A percentile compares a stretch with the other conserved stretches of the same genome.
phyloP scores from a whole-genome alignment of 371 early-diverging fungal genomes.

The Funneliformis caledonium region DNA sequence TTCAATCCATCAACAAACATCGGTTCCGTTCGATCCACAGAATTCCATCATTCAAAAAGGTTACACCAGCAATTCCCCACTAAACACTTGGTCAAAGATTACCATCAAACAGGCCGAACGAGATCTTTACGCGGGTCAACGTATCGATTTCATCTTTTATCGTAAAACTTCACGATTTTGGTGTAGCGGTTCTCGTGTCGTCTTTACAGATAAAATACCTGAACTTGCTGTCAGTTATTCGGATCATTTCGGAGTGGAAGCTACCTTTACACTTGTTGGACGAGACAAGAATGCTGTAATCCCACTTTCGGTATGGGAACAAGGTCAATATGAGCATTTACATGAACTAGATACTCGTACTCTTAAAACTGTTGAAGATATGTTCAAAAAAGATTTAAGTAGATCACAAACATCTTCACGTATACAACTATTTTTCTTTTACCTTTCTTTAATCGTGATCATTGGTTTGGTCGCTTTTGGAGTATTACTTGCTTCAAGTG shows the following conservation, averaged over 20 bases:
- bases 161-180: constrained; percentile 48
- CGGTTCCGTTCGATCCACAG: constrained; percentile 37
- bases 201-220: constrained; percentile 53
- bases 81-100: constrained; percentile 57
- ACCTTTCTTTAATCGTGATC: background rate
- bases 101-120: constrained; percentile 42
- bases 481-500: background rate
- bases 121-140: constrained; percentile 52
- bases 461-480: background rate
- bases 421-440: constrained; percentile 27
- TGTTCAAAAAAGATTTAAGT: constrained; percentile 11
- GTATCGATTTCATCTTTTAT: constrained; percentile 67
- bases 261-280: constrained; percentile 48
- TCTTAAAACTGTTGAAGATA: background rate
- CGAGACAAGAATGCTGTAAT: constrained; percentile 37
- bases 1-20: constrained; percentile 26
- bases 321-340: constrained; percentile 10
- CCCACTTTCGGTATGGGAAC: constrained; percentile 37
- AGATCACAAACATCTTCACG: constrained; percentile 10
- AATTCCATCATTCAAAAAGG: constrained; percentile 53
- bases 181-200: constrained; percentile 52
- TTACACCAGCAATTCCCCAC: constrained; percentile 62
- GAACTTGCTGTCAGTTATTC: constrained; percentile 48
- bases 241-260: constrained; percentile 65
- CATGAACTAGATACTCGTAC: constrained; percentile 27